These are phyloP conservation scores for Omphalea diandra DNA, from an alignment of 441 rosid species.

Conservation along the genomic window DNA sequence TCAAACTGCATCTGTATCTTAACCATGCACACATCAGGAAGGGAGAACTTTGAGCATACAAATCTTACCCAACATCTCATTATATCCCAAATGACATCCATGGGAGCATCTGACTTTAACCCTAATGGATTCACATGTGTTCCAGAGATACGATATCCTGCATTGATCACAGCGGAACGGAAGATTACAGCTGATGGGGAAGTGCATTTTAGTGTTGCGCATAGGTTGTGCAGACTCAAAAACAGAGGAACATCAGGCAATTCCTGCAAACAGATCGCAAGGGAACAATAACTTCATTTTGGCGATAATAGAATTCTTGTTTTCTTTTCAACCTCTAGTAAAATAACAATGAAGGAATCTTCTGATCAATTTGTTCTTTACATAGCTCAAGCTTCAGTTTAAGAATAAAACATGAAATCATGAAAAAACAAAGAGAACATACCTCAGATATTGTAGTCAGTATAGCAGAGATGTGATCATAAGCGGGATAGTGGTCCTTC, in stretches of 20 bases:
- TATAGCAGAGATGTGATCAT: slow-evolving; percentile 76
- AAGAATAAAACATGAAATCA: not conserved
- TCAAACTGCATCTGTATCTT: not conserved
- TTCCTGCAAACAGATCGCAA: slow-evolving; percentile 55
- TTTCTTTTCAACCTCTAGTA: not conserved
- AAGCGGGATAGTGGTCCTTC: slow-evolving; percentile 88
- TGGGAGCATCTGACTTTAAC: slow-evolving; percentile 93
- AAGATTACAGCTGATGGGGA: slow-evolving; percentile 92
- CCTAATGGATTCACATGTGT: slow-evolving; percentile 91
- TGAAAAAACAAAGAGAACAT: not conserved
- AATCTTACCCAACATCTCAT: slow-evolving; percentile 97
- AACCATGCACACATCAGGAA: not conserved
- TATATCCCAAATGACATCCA: slow-evolving; percentile 95
- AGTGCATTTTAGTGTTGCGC: slow-evolving; percentile 89
- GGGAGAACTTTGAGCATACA: not conserved
- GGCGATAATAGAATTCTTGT: not conserved
- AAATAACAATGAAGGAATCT: not conserved
- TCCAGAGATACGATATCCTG: slow-evolving; percentile 87
- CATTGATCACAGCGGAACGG: slow-evolving; percentile 92
- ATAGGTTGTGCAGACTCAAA: slow-evolving; percentile 89
- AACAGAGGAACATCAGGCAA: slow-evolving; percentile 90
- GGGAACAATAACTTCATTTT: slow-evolving; percentile 8
- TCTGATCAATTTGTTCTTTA: not conserved
- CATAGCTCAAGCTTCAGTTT: not conserved
- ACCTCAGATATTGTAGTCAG: slow-evolving; percentile 92